Evolutionary conservation across 257 asterid species (phyloP).

Genomic region (Leptodermis oblonga): DNA sequence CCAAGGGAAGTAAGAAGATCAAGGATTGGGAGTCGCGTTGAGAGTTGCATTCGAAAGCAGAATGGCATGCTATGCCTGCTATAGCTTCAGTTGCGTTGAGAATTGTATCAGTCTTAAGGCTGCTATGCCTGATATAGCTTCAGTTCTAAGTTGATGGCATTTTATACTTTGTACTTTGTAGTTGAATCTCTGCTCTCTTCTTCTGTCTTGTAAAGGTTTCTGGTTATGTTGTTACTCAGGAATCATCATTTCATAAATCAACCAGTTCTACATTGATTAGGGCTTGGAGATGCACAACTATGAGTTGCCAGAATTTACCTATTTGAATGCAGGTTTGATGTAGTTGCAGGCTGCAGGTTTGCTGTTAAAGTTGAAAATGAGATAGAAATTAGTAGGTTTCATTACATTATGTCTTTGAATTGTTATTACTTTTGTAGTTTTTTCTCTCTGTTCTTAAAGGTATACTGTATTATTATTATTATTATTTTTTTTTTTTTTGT

Average conservation of each 20-base stretch:
- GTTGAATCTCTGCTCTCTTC: background rate
- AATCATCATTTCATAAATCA: background rate
- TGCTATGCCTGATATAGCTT: background rate
- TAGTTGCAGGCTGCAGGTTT: too few relatives aligned
- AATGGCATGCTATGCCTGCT: background rate
- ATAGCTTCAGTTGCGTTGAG: background rate
- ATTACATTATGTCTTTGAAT: too few relatives aligned
- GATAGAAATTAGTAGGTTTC: too few relatives aligned
- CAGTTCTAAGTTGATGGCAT: background rate
- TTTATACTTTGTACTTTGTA: too few relatives aligned
- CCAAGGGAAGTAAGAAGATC: conserved; percentile 90
- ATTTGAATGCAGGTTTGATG: too few relatives aligned
- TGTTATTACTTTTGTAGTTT: too few relatives aligned
- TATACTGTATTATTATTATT: too few relatives aligned
- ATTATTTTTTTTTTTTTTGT: too few relatives aligned
- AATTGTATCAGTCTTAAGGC: background rate
- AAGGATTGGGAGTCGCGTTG: conserved; percentile 74
- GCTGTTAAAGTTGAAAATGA: too few relatives aligned
- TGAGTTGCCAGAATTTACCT: too few relatives aligned
- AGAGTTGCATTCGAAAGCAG: conserved; percentile 4
- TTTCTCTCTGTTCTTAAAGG: too few relatives aligned
- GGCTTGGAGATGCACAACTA: too few relatives aligned
- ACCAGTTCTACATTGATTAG: background rate
- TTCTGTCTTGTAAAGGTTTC: background rate
- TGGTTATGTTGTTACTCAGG: background rate